Conservation (phyloP, 2,329 filamentous ascomycete genomes). For the Periglandula ipomoeae region DNA sequence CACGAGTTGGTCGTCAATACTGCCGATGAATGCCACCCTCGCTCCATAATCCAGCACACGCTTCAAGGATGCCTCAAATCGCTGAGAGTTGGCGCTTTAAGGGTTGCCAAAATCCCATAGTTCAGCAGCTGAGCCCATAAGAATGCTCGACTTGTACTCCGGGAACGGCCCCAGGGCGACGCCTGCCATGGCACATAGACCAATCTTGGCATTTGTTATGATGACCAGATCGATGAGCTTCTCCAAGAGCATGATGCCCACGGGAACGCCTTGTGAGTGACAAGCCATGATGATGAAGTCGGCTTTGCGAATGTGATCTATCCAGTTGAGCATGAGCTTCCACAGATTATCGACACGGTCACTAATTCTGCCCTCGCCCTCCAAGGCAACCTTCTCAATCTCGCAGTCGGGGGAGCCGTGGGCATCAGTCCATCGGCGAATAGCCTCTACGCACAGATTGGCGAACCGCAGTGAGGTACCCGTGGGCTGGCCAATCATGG, state of each 20-base stretch:
- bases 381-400: slow-evolving; percentile 87
- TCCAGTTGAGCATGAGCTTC: slow-evolving; percentile 91
- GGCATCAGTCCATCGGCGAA: slow-evolving; percentile 70
- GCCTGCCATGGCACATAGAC: slow-evolving; percentile 82
- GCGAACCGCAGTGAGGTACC: slow-evolving; percentile 93
- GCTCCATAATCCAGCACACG: slow-evolving; percentile 69
- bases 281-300: slow-evolving; percentile 90
- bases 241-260: slow-evolving; percentile 83
- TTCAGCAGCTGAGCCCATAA: slow-evolving; percentile 87
- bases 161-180: slow-evolving; percentile 89
- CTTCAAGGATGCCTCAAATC: slow-evolving; percentile 69
- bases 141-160: slow-evolving; percentile 80
- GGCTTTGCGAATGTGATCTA: slow-evolving; percentile 76
- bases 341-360: slow-evolving; percentile 88
- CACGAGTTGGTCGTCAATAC: slow-evolving; percentile 94
- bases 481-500: slow-evolving; percentile 87
- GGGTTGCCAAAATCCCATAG: slow-evolving; percentile 88
- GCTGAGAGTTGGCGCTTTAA: slow-evolving; percentile 70
- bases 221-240: slow-evolving; percentile 89
- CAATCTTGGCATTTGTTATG: slow-evolving; percentile 65
- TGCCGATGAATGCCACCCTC: slow-evolving; percentile 79
- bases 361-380: slow-evolving; percentile 86
- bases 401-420: slow-evolving; percentile 67
- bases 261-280: slow-evolving; percentile 92
- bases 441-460: slow-evolving; percentile 73